Percentiles rank a stretch among this genome's conserved stretches.
Evolutionary conservation across 257 asterid species (phyloP).

Genomic region (Paulownia fortunei): DNA sequence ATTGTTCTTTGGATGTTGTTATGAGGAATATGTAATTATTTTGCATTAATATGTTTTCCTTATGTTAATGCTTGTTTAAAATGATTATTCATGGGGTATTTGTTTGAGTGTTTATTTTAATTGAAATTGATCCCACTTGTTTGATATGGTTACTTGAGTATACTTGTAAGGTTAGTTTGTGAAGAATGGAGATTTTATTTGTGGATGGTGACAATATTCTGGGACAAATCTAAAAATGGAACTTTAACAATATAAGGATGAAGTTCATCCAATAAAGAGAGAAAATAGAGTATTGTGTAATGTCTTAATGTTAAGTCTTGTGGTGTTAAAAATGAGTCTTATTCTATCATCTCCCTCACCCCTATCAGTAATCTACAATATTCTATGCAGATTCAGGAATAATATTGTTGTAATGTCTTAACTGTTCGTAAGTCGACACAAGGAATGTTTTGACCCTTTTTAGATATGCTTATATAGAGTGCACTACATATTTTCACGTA

Average conservation of each 20-base stretch:
- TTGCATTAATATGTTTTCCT: not conserved
- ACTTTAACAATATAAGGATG: not conserved
- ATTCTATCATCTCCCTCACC: not conserved
- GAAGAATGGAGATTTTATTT: slow-evolving; percentile 5
- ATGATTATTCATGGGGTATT: not conserved
- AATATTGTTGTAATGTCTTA: not conserved
- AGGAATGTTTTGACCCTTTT: slow-evolving; percentile 11
- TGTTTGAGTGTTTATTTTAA: not conserved
- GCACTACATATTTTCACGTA: not conserved
- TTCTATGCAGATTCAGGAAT: not conserved
- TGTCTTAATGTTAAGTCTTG: too few relatives aligned
- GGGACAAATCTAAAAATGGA: not conserved
- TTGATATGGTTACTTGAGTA: not conserved
- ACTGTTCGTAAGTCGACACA: not conserved
- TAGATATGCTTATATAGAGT: not conserved
- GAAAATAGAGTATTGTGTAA: too few relatives aligned
- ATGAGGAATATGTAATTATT: not conserved
- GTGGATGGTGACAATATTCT: not conserved
- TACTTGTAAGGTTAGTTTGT: not conserved
- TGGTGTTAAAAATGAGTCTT: slow-evolving; percentile 1
- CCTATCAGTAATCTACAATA: not conserved
- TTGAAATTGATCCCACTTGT: not conserved
- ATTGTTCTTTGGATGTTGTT: not conserved
- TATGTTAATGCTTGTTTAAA: not conserved
- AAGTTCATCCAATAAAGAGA: too few relatives aligned